Evolutionary conservation across 2,329 filamentous ascomycete genomes (phyloP), one percentile per base, ranked within the genome.

Genomic region (Penicillium decumbens): DNA sequence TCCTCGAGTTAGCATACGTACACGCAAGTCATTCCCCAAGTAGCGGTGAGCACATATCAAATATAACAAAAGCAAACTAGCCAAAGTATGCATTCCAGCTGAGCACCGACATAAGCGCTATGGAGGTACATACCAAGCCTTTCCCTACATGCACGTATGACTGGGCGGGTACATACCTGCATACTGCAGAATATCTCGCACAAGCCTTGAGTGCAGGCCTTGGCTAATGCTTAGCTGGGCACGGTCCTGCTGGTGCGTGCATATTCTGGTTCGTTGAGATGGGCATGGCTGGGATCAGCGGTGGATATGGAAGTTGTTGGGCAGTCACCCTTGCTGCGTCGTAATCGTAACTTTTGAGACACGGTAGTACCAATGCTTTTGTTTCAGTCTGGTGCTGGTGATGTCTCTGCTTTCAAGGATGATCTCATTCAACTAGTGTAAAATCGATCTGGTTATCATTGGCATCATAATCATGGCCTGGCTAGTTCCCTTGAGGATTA

Each of bases 191-290:
- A 23, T 12, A 6, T 18, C 45, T 51, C 28, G 42, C 38, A 51
- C 51, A 54, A 56, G 54, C 54, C 41, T 56, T 39, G 18, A 9
- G 30, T 45, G 51, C 51, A 54, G 29, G 39, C 7, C 51, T 55
- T 56, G 51, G 54, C 51, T 48, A 54, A 52, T 51, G 54, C 54
- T 56, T 56, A 56, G 54, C 49, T 30, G 18, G 40, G 54, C 49
- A 50, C 44, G 51, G 47, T 38, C 38, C 41, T 8, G 41, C 18
- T 27, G 15, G 15, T 43, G 32, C n/a, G n/a, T n/a, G n/a, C n/a
- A n/a, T n/a, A 39, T 43, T 35, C 33, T 37, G 15, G 15, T 37
- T 37, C 18, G 9, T 7, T 9, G 25, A 18, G 18, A 7, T 33
- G 33, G 35, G 2, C 9, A 29, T 23, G 30, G 20, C 27, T 25